A percentile compares a stretch with the other conserved stretches of the same genome.
These are phyloP conservation scores for Cladosporium velox DNA, from an alignment of 2,329 filamentous ascomycete species.

Conservation along the genomic window DNA sequence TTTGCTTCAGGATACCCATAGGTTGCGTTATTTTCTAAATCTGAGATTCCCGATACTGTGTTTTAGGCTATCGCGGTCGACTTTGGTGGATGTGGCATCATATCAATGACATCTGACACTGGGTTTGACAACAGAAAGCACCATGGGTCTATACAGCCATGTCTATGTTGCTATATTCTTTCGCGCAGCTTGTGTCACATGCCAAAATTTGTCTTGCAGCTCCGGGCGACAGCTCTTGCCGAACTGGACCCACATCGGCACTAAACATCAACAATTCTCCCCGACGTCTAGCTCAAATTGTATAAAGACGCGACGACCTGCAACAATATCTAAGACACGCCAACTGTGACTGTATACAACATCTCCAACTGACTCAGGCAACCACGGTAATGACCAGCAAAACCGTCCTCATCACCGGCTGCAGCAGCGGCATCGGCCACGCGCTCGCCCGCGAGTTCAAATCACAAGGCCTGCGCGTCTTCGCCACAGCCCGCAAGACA, in stretches of 20 bases:
- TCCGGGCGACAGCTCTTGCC: neutral
- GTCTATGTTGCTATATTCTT: neutral
- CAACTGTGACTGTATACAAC: neutral
- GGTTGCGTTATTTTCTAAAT: constrained; percentile 3
- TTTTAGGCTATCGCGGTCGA: no score
- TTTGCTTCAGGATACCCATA: constrained; percentile 19
- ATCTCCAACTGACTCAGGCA: neutral
- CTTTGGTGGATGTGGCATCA: neutral
- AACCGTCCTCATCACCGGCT: constrained; percentile 40
- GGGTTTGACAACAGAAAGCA: neutral
- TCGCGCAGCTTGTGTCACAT: neutral
- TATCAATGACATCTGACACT: neutral
- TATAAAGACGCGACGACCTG: neutral
- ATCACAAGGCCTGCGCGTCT: constrained; percentile 54
- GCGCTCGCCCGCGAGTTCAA: constrained; percentile 61
- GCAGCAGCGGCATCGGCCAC: constrained; percentile 58
- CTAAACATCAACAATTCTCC: neutral
- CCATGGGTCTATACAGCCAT: neutral
- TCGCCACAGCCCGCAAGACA: constrained; percentile 59
- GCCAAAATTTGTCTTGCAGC: neutral
- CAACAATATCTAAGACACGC: neutral
- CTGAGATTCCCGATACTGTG: neutral
- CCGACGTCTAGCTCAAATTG: neutral
- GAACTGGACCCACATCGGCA: neutral
- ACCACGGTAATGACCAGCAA: constrained; percentile 23